Conservation (phyloP, 306 rosid species). For the Ormosia semicastrata region DNA sequence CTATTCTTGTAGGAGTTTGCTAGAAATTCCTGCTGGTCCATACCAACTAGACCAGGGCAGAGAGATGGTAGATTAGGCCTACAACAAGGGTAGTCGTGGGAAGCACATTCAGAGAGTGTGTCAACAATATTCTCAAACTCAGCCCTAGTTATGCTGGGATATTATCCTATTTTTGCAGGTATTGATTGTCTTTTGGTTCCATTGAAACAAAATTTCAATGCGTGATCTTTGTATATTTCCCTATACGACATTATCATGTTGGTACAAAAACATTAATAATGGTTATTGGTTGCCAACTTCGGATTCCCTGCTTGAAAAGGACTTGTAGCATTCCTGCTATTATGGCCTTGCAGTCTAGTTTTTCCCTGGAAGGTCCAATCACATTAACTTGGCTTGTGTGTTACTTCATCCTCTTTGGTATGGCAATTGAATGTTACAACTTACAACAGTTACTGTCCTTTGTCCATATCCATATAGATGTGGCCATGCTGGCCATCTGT, state of each 20-base stretch:
- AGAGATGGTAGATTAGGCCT: background rate
- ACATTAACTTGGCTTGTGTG: slow-evolving; percentile 24
- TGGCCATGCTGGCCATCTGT: background rate
- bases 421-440: slow-evolving; percentile 21
- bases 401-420: slow-evolving; percentile 18
- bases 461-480: slow-evolving; percentile 1
- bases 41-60: background rate
- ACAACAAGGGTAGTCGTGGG: slow-evolving; percentile 15
- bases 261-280: slow-evolving; percentile 32
- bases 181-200: slow-evolving; percentile 23
- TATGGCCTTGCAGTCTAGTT: slow-evolving; percentile 10
- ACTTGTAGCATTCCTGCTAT: slow-evolving; percentile 33
- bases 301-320: slow-evolving; percentile 56
- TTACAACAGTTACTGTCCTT: slow-evolving; percentile 3
- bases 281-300: slow-evolving; percentile 35
- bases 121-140: slow-evolving; percentile 29
- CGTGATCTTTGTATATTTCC: slow-evolving; percentile 9
- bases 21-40: slow-evolving; percentile 12
- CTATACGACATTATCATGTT: slow-evolving; percentile 26
- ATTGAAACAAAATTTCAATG: slow-evolving; percentile 27
- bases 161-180: slow-evolving; percentile 7
- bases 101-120: slow-evolving; percentile 30
- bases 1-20: background rate
- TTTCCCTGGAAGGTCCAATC: slow-evolving; percentile 7
- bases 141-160: background rate